Base-by-base conservation (phyloP, 306 rosid genomes). In the Pueraria montana region DNA sequence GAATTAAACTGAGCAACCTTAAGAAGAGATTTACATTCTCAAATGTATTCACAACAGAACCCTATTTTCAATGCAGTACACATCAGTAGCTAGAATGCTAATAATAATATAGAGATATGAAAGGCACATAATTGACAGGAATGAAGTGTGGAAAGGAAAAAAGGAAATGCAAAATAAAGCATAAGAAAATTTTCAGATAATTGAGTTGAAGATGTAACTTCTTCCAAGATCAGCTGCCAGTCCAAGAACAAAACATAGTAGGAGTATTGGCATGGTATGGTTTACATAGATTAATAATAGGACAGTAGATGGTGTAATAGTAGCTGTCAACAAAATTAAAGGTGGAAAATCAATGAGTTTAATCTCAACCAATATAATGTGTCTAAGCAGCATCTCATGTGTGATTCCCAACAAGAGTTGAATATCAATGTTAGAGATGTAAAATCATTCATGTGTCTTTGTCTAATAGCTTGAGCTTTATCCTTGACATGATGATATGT, bases 201-300 rank as follows among this genome's bases (percentile, higher is more conserved):
- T n/a, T n/a, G n/a, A 73, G 56, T 73, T 40, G 52, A 45, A 72
- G 42, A 53, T 55, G n/a, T 23, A 79, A 74, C 49, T 66, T 80
- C 64, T 56, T 80, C n/a, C 30, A 42, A 16, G 70, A 53, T 68
- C 59, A 79, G 26, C 32, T 40, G 16, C 8, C 8, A 34, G 8
- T 23, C 46, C 21, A 55, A 53, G 58, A n/a, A 13, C 8, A 23
- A 74, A 73, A 63, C 46, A 42, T 43, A 20, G 8, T 76, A 76
- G 52, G 61, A 83, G 26, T 32, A 69, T 21, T 32, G 48, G 11
- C 20, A 49, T 14, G 55, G 20, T 49, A 49, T 49, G 55, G 18
- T 49, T 16, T 32, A 34, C 24, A n/a, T 12, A 65, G 64, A 30
- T 12, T 6, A 49, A 78, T 78, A 48, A 34, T 34, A 49, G 34